phyloP scores from a whole-genome alignment of 176 grass and related monocot genomes.

The Pharus latifolius region DNA sequence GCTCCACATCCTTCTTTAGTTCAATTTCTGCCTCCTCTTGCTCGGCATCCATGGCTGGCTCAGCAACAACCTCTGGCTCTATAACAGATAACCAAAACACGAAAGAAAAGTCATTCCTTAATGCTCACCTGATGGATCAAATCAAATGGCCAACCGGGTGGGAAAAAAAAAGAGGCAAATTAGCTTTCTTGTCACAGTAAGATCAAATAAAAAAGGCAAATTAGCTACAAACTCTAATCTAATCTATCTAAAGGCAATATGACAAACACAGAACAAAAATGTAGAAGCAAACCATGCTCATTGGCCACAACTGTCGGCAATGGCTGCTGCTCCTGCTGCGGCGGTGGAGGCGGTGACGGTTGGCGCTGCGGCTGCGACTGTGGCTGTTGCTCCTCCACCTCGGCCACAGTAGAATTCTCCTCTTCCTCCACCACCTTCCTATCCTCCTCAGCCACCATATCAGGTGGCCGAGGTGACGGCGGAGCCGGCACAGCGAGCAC shows the following conservation, averaged over 20 bases:
- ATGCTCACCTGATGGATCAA: neutral
- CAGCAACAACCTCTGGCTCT: conserved; percentile 17
- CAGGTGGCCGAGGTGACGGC: conserved; percentile 28
- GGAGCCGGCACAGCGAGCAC: conserved; percentile 16
- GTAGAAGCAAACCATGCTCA: conserved; percentile 31
- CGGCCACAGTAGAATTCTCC: conserved; percentile 6
- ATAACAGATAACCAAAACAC: conserved; percentile 18
- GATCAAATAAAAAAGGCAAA: conserved; percentile 9
- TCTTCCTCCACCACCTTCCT: neutral
- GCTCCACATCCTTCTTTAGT: conserved; percentile 10
- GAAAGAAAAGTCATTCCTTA: conserved; percentile 17
- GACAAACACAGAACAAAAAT: conserved; percentile 16
- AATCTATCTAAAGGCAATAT: conserved; percentile 14
- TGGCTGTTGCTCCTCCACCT: conserved; percentile 5
- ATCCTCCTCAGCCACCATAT: conserved; percentile 33
- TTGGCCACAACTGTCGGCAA: conserved; percentile 29
- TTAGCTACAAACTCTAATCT: conserved; percentile 11
- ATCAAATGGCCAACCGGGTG: conserved; percentile 1
- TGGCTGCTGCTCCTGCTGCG: neutral
- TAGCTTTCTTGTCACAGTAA: neutral
- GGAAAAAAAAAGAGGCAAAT: conserved; percentile 10
- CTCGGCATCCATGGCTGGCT: conserved; percentile 6
- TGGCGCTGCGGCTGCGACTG: neutral
- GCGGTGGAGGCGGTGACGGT: neutral
- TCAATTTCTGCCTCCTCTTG: conserved; percentile 17